Conservation (phyloP, 2,329 filamentous ascomycete genomes). For the Colletotrichum musae region DNA sequence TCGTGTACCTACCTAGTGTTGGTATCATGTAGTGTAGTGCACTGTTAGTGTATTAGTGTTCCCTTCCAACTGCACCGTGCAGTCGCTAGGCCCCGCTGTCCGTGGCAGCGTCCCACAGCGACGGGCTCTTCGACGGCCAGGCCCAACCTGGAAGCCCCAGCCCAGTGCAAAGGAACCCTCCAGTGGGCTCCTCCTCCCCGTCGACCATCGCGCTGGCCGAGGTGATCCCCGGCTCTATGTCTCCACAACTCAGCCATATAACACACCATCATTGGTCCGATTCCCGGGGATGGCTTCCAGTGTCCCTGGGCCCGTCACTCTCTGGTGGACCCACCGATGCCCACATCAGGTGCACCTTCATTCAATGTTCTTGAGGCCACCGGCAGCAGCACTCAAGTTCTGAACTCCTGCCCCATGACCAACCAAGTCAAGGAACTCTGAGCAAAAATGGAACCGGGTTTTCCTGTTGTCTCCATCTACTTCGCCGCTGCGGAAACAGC, state of each 20-base stretch:
- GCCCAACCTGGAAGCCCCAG: not conserved
- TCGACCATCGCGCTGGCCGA: not conserved
- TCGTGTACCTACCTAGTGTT: too few relatives aligned
- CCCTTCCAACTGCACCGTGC: not conserved
- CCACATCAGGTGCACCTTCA: too few relatives aligned
- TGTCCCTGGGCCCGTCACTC: not conserved
- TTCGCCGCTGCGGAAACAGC: not conserved
- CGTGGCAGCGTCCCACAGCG: not conserved
- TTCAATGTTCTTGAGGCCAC: too few relatives aligned
- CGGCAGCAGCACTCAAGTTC: too few relatives aligned
- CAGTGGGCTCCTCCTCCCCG: not conserved
- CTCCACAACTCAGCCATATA: not conserved
- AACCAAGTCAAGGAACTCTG: too few relatives aligned
- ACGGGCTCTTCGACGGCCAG: constrained; percentile 8
- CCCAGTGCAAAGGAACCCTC: not conserved
- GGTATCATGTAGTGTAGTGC: too few relatives aligned
- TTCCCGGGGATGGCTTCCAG: not conserved
- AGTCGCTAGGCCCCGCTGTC: not conserved
- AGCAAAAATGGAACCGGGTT: too few relatives aligned
- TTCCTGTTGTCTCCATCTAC: not conserved
- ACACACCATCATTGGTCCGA: constrained; percentile 16
- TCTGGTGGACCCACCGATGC: too few relatives aligned
- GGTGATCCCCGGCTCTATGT: not conserved
- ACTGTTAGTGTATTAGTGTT: too few relatives aligned
- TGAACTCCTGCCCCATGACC: too few relatives aligned